A percentile compares a stretch with the other conserved stretches of the same genome.
Conservation (phyloP, 345 rosid genomes). For the Euclidium syriacum region DNA sequence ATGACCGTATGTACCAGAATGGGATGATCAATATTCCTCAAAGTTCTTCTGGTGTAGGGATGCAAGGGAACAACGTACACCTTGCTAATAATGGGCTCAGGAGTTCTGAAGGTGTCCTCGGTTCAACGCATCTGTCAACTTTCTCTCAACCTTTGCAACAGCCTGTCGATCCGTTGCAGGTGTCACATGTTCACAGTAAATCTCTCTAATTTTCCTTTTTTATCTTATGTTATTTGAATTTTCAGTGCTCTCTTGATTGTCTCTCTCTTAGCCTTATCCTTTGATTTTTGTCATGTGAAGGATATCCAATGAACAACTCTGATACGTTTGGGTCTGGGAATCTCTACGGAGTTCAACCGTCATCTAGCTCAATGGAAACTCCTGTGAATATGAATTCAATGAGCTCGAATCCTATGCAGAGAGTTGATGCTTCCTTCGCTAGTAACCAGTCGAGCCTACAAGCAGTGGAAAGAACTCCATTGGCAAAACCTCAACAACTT, state of each 20-base stretch:
- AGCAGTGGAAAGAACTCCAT: constrained; percentile 40
- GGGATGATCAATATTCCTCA: constrained; percentile 57
- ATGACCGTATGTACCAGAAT: constrained; percentile 68
- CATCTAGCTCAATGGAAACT: constrained; percentile 50
- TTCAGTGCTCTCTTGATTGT: constrained; percentile 1
- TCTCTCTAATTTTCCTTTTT: constrained; percentile 24
- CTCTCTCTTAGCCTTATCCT: background rate
- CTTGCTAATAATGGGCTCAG: constrained; percentile 25
- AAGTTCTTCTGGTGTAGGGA: constrained; percentile 59
- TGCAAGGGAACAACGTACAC: constrained; percentile 50
- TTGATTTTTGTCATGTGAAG: constrained; percentile 54
- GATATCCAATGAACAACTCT: constrained; percentile 49
- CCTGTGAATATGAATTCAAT: constrained; percentile 45
- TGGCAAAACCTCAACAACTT: constrained; percentile 39
- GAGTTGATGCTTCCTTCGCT: constrained; percentile 42
- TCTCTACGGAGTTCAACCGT: constrained; percentile 45
- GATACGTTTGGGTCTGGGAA: constrained; percentile 63
- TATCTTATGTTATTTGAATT: constrained; percentile 10
- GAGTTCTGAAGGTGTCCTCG: constrained; percentile 15
- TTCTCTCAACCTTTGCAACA: constrained; percentile 65
- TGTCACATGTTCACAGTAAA: constrained; percentile 61
- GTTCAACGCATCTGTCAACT: constrained; percentile 41
- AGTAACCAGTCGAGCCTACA: constrained; percentile 54
- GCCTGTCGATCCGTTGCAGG: constrained; percentile 69
- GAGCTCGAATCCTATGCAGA: constrained; percentile 48